Percentiles rank a stretch among this genome's conserved stretches.
phyloP scores from a whole-genome alignment of 139 green algal species.

The Coelastrella sp. region DNA sequence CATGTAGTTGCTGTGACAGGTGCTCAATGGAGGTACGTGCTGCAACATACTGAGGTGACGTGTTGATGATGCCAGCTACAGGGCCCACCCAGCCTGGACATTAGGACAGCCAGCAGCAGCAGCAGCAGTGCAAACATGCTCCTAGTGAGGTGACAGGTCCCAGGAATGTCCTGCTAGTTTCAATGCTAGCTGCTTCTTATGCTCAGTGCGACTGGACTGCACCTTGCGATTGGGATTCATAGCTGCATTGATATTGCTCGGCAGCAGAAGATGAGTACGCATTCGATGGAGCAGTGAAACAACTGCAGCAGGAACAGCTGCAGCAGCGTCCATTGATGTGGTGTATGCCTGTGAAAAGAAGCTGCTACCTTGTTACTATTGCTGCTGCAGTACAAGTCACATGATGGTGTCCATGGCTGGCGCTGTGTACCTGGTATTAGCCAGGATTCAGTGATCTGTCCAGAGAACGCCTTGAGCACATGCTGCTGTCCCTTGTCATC shows the following conservation, averaged over 20 bases:
- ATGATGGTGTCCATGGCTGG: neutral
- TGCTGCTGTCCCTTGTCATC: neutral
- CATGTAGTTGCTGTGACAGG: conserved; percentile 18
- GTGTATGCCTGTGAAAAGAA: too few species aligned
- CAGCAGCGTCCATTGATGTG: too few species aligned
- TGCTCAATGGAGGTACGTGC: neutral
- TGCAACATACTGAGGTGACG: conserved; percentile 18
- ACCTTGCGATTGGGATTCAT: too few species aligned
- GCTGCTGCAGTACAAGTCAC: neutral
- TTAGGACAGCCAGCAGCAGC: neutral
- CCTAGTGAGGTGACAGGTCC: neutral
- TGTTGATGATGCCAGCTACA: conserved; percentile 47
- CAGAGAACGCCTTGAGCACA: conserved; percentile 54
- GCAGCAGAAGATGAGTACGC: neutral
- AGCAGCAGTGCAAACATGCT: neutral
- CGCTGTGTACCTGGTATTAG: conserved; percentile 33
- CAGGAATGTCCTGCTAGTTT: too few species aligned
- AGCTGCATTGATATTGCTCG: too few species aligned
- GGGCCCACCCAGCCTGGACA: conserved; percentile 57
- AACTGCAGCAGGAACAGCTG: too few species aligned
- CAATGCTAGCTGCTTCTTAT: too few species aligned
- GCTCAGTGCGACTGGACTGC: too few species aligned
- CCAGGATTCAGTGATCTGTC: conserved; percentile 60
- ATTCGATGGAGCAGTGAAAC: neutral
- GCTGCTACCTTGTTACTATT: neutral